Evolutionary conservation across 192 early-diverging fungal genomes (phyloP).

Genomic region (Spizellomyces punctatus): DNA sequence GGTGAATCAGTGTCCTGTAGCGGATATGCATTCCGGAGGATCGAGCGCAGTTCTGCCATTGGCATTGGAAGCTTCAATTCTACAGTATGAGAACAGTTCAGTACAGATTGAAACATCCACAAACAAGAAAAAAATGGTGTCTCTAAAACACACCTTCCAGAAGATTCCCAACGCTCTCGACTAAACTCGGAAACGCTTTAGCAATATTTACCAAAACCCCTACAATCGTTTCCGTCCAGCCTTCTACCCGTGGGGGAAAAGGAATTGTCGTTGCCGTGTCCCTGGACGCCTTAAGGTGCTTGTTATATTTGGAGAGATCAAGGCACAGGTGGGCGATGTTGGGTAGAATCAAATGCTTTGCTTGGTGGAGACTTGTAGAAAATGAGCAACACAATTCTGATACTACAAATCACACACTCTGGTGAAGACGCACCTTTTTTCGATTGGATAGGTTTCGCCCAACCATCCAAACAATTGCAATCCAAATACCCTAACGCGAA

Average conservation of each 20-base stretch:
- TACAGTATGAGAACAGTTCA: no score
- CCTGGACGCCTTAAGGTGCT: not conserved
- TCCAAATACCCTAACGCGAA: constrained; percentile 54
- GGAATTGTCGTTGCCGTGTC: not conserved
- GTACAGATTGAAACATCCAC: no score
- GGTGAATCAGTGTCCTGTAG: no score
- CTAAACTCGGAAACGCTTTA: constrained; percentile 15
- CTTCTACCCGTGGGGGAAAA: not conserved
- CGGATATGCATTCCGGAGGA: no score
- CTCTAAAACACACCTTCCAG: constrained; percentile 13
- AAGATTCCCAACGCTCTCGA: not conserved
- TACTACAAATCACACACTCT: not conserved
- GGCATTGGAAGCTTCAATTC: no score
- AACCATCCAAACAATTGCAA: constrained; percentile 46
- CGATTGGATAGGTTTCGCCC: constrained; percentile 55
- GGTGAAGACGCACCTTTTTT: constrained; percentile 45
- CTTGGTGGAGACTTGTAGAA: not conserved
- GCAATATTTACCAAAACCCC: constrained; percentile 11
- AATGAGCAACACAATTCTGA: not conserved
- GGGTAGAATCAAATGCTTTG: constrained; percentile 9
- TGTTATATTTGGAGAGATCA: not conserved
- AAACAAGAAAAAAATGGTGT: no score
- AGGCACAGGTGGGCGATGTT: not conserved
- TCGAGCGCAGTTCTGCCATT: no score
- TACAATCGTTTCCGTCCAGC: not conserved